Base-by-base conservation (phyloP, 2,329 filamentous ascomycete species). In the Macrophomina phaseolina region DNA sequence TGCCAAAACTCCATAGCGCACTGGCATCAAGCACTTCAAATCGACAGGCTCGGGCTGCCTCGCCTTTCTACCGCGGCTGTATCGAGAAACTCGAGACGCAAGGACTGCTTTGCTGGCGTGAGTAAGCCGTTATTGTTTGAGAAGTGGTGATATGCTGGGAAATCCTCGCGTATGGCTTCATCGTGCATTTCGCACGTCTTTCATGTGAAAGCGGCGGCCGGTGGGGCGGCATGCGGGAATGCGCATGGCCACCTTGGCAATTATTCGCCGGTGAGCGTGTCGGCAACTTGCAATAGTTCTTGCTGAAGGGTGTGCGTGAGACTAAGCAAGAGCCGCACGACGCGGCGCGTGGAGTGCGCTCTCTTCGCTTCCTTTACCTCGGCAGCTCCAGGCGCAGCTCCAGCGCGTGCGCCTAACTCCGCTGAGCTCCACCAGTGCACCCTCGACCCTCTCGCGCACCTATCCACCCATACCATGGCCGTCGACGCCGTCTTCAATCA, bases 401-500 rank as follows among this genome's bases (percentile, higher is more conserved):
- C 12, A 45, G 52, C 52, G 52, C 52, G 52, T 46, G 38, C 34
- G 36, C 23, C 38, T 38, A 36, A 28, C 58, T 49, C n/a, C 58
- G 11, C 58, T 52, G 52, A 65, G 63, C 63, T 65, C 42, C 42
- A 30, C 23, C 63, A 18, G 16, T 52, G 30, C 52, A 32, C 30
- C 48, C 42, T 42, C 23, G 36, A 36, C 36, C 8, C 36, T 32
- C 40, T 34, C 34, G 8, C 42, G 42, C 42, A n/a, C 16, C 16
- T 14, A 14, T 14, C 12, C 62, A 32, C 36, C 38, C 18, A 18
- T 48, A 60, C 53, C 64, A 66, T 66, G 64, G 64, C 55, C 36
- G 64, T 61, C 42, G 46, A 66, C 36, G 64, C 53, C 36, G 36
- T 49, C 38, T 42, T 61, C 34, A 60, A 61, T 45, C 65, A 53